Conservation (phyloP, 805 yeast species). For the Nakazawaea ishiwadae region DNA sequence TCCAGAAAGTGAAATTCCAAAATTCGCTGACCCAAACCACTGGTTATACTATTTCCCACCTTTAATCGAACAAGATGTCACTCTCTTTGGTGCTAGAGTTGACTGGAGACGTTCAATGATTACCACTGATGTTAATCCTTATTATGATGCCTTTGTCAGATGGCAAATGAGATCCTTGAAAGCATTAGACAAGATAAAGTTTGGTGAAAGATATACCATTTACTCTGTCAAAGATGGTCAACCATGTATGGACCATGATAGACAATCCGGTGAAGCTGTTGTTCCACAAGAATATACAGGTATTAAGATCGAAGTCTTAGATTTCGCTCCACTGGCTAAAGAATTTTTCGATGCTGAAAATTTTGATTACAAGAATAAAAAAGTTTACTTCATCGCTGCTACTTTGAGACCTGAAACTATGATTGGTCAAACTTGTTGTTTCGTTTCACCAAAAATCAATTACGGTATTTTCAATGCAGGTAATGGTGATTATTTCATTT, state of each 20-base stretch:
- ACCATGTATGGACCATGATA: constrained; percentile 99
- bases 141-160: constrained; percentile 89
- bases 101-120: constrained; percentile 98
- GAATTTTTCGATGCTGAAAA: constrained; percentile 46
- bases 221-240: constrained; percentile 98
- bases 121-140: constrained; percentile 93
- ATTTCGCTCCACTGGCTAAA: constrained; percentile 53
- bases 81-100: constrained; percentile 82
- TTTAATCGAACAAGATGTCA: constrained; percentile 74
- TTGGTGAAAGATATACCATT: constrained; percentile 96
- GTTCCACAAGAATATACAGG: constrained; percentile 95
- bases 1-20: constrained; percentile 72
- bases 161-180: constrained; percentile 94
- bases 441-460: constrained; percentile 89
- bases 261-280: constrained; percentile 96
- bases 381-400: constrained; percentile 85
- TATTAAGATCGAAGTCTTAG: constrained; percentile 73
- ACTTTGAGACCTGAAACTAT: constrained; percentile 98
- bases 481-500: constrained; percentile 65
- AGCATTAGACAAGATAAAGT: constrained; percentile 86
- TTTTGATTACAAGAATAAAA: constrained; percentile 48
- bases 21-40: constrained; percentile 87
- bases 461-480: constrained; percentile 92
- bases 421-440: constrained; percentile 98
- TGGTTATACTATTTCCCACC: constrained; percentile 95